Percentiles rank a stretch among this genome's conserved stretches.
Conservation (phyloP, 495 filamentous ascomycete genomes). For the Entonaema liquescens region DNA sequence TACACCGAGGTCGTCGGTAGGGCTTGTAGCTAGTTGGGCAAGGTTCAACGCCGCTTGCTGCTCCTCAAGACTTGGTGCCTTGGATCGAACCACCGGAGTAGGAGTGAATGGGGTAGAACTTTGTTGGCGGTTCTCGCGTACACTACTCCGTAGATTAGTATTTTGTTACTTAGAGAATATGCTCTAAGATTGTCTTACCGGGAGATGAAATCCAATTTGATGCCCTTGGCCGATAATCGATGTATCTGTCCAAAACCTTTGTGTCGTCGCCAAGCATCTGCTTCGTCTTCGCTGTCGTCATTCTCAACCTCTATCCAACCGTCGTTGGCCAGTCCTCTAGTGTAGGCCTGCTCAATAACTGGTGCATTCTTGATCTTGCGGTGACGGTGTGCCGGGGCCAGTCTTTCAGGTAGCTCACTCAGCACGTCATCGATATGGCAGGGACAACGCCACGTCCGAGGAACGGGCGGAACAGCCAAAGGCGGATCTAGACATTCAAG, state of each 20-base stretch:
- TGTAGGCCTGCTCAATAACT: constrained; percentile 56
- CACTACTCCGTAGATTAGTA: constrained; percentile 38
- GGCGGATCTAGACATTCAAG: constrained; percentile 91
- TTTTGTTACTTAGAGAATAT: constrained; percentile 1
- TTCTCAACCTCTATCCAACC: constrained; percentile 81
- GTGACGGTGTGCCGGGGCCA: constrained; percentile 59
- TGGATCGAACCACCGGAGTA: constrained; percentile 28
- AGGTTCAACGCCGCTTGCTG: constrained; percentile 66
- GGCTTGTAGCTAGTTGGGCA: constrained; percentile 52
- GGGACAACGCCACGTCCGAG: constrained; percentile 86
- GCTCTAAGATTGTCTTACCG: constrained; percentile 50
- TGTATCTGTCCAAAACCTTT: constrained; percentile 68
- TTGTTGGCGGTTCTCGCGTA: constrained; percentile 44
- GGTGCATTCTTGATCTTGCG: constrained; percentile 62
- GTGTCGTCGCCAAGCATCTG: constrained; percentile 51
- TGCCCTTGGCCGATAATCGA: constrained; percentile 73
- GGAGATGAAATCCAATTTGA: constrained; percentile 79
- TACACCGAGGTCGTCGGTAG: constrained; percentile 44
- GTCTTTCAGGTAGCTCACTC: constrained; percentile 46
- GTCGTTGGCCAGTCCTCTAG: constrained; percentile 73
- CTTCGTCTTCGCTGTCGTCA: constrained; percentile 60
- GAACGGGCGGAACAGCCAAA: constrained; percentile 74
- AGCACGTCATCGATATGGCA: constrained; percentile 75
- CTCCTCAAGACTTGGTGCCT: constrained; percentile 47
- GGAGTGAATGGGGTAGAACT: constrained; percentile 24